These are phyloP conservation scores for Colletotrichum liaoningense DNA, from an alignment of 2,329 filamentous ascomycete species.

Conservation along the genomic window DNA sequence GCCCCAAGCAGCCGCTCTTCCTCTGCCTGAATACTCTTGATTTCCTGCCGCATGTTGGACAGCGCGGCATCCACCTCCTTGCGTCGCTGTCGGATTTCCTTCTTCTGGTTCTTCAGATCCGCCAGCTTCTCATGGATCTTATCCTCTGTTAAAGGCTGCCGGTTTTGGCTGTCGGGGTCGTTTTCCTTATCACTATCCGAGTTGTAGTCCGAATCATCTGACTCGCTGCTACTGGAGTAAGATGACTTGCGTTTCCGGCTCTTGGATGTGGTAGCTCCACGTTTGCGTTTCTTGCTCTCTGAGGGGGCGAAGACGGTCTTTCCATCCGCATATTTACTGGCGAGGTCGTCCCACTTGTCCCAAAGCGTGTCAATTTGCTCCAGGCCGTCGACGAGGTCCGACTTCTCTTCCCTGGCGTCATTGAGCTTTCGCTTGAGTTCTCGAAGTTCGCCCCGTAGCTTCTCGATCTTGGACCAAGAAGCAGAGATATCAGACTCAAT, in stretches of 20 bases:
- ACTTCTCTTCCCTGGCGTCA: constrained; percentile 9
- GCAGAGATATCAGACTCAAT: constrained; percentile 37
- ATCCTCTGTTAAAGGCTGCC: constrained; percentile 15
- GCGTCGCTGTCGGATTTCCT: constrained; percentile 34
- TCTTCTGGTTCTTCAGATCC: constrained; percentile 33
- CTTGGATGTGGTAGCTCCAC: neutral
- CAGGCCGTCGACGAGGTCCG: constrained; percentile 34
- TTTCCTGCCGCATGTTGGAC: neutral
- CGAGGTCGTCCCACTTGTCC: constrained; percentile 40
- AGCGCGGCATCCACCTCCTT: constrained; percentile 34
- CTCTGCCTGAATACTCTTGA: constrained; percentile 29
- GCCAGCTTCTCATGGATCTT: constrained; percentile 12
- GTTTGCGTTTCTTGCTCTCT: constrained; percentile 39
- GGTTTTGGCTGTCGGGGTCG: constrained; percentile 3
- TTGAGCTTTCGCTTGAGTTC: constrained; percentile 37
- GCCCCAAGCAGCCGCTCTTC: constrained; percentile 27
- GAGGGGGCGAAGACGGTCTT: constrained; percentile 39
- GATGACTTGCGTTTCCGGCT: constrained; percentile 30
- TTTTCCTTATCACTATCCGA: constrained; percentile 29
- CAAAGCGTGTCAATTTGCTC: constrained; percentile 37
- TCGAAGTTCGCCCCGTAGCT: constrained; percentile 39
- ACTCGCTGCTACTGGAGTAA: constrained; percentile 32
- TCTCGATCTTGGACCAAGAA: constrained; percentile 47
- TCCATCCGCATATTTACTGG: constrained; percentile 31
- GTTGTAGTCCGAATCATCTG: constrained; percentile 36